phyloP scores from a whole-genome alignment of 1,284 basidiomycete species.

The Trichosporon faecale region DNA sequence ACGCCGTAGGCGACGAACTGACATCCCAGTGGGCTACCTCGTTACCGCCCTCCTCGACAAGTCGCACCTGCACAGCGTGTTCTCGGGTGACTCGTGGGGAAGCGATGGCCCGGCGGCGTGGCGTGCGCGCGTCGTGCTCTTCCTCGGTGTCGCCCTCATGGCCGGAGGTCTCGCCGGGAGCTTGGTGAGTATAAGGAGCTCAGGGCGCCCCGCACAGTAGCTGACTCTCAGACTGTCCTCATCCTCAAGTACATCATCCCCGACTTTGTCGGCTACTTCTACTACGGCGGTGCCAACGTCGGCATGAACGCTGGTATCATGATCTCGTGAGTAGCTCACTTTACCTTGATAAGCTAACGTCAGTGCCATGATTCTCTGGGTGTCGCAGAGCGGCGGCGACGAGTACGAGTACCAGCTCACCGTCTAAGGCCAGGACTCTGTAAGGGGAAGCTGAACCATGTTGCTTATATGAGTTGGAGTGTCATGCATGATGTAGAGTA shows the following conservation, averaged over 20 bases:
- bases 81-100: conserved; percentile 58
- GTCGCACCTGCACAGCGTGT: conserved; percentile 77
- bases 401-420: conserved; percentile 54
- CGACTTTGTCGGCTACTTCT: conserved; percentile 73
- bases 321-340: conserved; percentile 57
- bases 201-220: neutral
- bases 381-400: conserved; percentile 51
- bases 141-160: conserved; percentile 95
- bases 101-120: conserved; percentile 75
- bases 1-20: neutral
- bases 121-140: conserved; percentile 83
- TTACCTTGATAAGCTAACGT: conserved; percentile 7
- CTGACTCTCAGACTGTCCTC: conserved; percentile 66
- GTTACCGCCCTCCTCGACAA: conserved; percentile 95
- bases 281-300: conserved; percentile 93
- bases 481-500: conserved; percentile 1
- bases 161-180: conserved; percentile 92
- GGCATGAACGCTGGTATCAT: conserved; percentile 88
- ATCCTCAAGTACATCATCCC: conserved; percentile 87
- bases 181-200: conserved; percentile 62
- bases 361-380: conserved; percentile 52
- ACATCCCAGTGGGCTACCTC: conserved; percentile 71
- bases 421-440: conserved; percentile 29
- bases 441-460: neutral
- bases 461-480: neutral